Evolutionary conservation across 2,329 filamentous ascomycete genomes (phyloP), one percentile per base, ranked within the genome.

Genomic region (Calonectria pteridis): DNA sequence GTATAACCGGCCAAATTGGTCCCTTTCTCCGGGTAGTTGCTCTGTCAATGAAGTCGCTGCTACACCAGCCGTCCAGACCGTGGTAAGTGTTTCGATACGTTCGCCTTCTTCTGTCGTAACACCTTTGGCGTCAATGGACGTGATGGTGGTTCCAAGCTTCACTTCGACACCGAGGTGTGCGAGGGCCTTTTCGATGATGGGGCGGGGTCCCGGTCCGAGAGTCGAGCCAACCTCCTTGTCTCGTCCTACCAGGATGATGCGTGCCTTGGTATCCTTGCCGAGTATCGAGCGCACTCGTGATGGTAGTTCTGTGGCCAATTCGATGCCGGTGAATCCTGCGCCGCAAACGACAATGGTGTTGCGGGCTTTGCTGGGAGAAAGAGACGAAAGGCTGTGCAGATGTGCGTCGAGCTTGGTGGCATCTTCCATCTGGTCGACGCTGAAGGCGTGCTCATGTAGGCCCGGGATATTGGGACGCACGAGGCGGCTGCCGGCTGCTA

Each of bases 41-140:
- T 77, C 66, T 2, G 84, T 82, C 33, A 85, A 74, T 4, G 79
- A 72, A 0, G 79, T 81, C 3, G 83, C 84, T n/a, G 68, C 71
- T 43, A 84, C 75, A 0, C 84, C 84, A 0, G 81, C 84, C 0
- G 84, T 84, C 84, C 84, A 85, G 16, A 85, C 73, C 1, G 78
- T 78, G 0, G 84, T 85, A 6, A 77, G 67, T 2, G 84, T 77
- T 6, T 79, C 74, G 69, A 85, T 85, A 18, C 69, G 77, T 53
- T 84, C 82, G 6, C 84, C 84, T 0, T 75, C 77, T 4, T 70
- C 53, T 4, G 81, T 75, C 0, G 71, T 78, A 0, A 84, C 79
- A 7, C 82, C 78, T 1, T 73, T 63, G 0, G 74, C 50, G 29
- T 82, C 80, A 29, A 85, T 72, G 13, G 76, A 37, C 4, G 74